Evolutionary conservation across 768 basidiomycete species (phyloP), one percentile per base, ranked within the genome.

Genomic region (Suillus fuscotomentosus): DNA sequence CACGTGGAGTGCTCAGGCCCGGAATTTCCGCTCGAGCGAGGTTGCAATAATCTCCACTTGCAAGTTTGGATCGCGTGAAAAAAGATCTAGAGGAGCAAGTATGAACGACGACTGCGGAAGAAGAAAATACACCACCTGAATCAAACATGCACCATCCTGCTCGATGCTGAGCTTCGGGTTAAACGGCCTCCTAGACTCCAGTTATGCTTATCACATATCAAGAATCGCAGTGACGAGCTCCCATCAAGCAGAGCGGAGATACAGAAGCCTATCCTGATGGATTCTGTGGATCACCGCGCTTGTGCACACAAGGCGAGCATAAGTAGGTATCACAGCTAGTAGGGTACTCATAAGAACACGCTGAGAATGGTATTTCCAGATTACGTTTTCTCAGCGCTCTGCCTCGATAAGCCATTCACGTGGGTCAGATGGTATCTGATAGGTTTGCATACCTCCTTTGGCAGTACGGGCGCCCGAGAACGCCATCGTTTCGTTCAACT

Each of bases 401-500:
- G 24, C 56, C 39, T 57, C 39, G 57, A 59, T 59, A 59, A 59
- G 57, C 57, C n/a, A 54, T 54, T 34, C 53, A 20, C 36, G 53
- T 54, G 53, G 4, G 20, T 11, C 20, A 34, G 53, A 42, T 42
- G 10, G 5, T 31, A 31, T 31, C 31, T 36, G 34, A 36, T 36
- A 36, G 55, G 17, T n/a, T 11, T 17, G 14, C 38, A 24, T 24
- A 41, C 39, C 56, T 41, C 24, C 39, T 42, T 42, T 27, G 27
- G 56, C 17, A 41, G 53, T n/a, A 39, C 57, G 57, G 57, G 41
- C 3, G 57, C 41, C 57, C 57, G 57, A 59, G 24, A 42, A 38
- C 10, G 1, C 24, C 57, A 59, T 59, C 57, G 57, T 27, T 59
- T 27, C 24, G 15, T 41, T 22, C 24, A 42, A 59, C 24, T 59